Evolutionary conservation across 1,139 yeast species (phyloP).

Genomic region (Candida labiduridarum): DNA sequence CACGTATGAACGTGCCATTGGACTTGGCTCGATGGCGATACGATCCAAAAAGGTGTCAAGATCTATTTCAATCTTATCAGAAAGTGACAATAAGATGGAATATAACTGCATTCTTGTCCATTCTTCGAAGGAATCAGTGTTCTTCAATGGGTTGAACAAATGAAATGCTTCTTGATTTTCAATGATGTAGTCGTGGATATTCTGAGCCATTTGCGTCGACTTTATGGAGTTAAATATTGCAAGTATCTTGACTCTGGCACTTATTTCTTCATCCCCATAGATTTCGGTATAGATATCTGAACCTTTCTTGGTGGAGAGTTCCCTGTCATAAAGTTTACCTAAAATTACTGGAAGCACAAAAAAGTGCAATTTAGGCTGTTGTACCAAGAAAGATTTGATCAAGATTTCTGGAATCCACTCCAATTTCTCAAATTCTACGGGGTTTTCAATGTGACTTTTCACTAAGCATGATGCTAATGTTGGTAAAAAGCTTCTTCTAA

Average conservation of each 20-base stretch:
- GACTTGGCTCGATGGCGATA: slow-evolving; percentile 65
- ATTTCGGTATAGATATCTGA: slow-evolving; percentile 46
- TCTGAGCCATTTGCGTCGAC: slow-evolving; percentile 35
- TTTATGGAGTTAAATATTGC: slow-evolving; percentile 43
- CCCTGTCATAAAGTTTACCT: slow-evolving; percentile 50
- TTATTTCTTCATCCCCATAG: slow-evolving; percentile 64
- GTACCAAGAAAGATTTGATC: slow-evolving; percentile 45
- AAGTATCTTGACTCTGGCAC: slow-evolving; percentile 53
- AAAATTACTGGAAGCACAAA: slow-evolving; percentile 64
- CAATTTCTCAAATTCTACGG: slow-evolving; percentile 37
- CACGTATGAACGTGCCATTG: slow-evolving; percentile 68
- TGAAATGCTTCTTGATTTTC: slow-evolving; percentile 39
- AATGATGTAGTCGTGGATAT: slow-evolving; percentile 45
- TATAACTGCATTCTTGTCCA: slow-evolving; percentile 60
- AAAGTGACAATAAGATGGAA: slow-evolving; percentile 49
- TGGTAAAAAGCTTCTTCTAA: slow-evolving; percentile 74
- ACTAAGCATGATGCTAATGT: slow-evolving; percentile 48
- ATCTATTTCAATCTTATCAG: slow-evolving; percentile 27
- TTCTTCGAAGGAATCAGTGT: slow-evolving; percentile 72
- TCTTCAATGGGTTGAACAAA: slow-evolving; percentile 51
- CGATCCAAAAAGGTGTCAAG: slow-evolving; percentile 26
- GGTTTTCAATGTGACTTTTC: slow-evolving; percentile 36
- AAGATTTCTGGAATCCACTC: slow-evolving; percentile 60
- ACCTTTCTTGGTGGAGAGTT: slow-evolving; percentile 24
- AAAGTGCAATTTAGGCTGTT: slow-evolving; percentile 57